These are phyloP conservation scores for Talaromyces piceae DNA, from an alignment of 2,329 filamentous ascomycete genomes.

Conservation along the genomic window DNA sequence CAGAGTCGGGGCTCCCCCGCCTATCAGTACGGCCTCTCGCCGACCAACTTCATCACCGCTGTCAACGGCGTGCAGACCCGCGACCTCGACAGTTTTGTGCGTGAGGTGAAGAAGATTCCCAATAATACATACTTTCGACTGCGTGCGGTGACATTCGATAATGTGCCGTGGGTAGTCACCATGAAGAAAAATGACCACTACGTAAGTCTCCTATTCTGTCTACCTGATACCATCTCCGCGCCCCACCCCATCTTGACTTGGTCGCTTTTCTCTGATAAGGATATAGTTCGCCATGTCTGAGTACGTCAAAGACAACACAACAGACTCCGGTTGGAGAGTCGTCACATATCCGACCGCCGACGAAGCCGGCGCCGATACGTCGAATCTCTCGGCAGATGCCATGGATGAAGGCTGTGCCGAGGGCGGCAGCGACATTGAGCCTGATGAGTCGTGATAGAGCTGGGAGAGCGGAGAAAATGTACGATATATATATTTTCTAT, in stretches of 20 bases:
- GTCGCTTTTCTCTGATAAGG: constrained; percentile 12
- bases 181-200: constrained; percentile 99
- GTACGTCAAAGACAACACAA: constrained; percentile 50
- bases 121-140: constrained; percentile 98
- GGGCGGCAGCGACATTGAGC: constrained; percentile 32
- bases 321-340: constrained; percentile 51
- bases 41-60: constrained; percentile 95
- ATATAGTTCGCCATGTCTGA: constrained; percentile 56
- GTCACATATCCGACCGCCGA: constrained; percentile 46
- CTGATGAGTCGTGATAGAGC: constrained; percentile 18
- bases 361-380: constrained; percentile 28
- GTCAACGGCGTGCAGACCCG: constrained; percentile 85
- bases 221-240: too few relatives aligned
- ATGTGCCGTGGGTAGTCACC: constrained; percentile 97
- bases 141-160: constrained; percentile 96
- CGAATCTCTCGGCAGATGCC: constrained; percentile 39
- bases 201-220: constrained; percentile 27
- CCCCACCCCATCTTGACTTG: neutral
- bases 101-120: constrained; percentile 75
- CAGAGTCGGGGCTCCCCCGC: constrained; percentile 69
- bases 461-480: neutral
- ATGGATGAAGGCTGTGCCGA: constrained; percentile 38
- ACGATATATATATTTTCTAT: neutral
- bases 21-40: constrained; percentile 84
- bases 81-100: constrained; percentile 72